Percentiles rank a stretch among this genome's conserved stretches.
phyloP scores from a whole-genome alignment of 2,329 filamentous ascomycete species.

The Clarireedia monteithiana region DNA sequence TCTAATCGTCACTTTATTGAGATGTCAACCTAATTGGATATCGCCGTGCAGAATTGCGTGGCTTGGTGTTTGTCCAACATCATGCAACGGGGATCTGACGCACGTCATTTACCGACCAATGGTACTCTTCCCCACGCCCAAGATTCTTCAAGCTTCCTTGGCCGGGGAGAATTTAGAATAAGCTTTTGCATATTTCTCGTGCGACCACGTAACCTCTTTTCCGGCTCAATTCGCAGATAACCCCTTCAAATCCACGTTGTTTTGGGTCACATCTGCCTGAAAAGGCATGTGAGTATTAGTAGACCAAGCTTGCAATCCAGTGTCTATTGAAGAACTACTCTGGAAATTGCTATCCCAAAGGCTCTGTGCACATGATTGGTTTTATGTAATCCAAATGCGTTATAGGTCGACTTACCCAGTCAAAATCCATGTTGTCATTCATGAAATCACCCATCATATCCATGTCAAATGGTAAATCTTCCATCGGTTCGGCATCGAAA shows the following conservation, averaged over 20 bases:
- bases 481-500: neutral
- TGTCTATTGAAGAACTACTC: neutral
- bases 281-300: slow-evolving; percentile 1
- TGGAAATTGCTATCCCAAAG: slow-evolving; percentile 8
- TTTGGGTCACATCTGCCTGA: neutral
- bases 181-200: slow-evolving; percentile 2
- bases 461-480: neutral
- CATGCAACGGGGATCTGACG: neutral
- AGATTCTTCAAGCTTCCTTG: slow-evolving; percentile 2
- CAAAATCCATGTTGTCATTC: neutral
- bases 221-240: neutral
- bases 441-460: slow-evolving; percentile 1
- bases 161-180: neutral
- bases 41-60: neutral
- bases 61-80: no score
- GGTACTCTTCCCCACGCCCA: neutral
- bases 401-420: slow-evolving; percentile 2
- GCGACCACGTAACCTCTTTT: neutral
- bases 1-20: neutral
- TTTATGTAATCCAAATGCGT: neutral
- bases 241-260: neutral
- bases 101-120: neutral
- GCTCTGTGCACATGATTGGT: neutral
- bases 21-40: neutral
- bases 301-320: neutral